Evolutionary conservation across 2,329 filamentous ascomycete species (phyloP), one percentile per base, ranked within the genome.

Genomic region (Calonectria leucothoes): DNA sequence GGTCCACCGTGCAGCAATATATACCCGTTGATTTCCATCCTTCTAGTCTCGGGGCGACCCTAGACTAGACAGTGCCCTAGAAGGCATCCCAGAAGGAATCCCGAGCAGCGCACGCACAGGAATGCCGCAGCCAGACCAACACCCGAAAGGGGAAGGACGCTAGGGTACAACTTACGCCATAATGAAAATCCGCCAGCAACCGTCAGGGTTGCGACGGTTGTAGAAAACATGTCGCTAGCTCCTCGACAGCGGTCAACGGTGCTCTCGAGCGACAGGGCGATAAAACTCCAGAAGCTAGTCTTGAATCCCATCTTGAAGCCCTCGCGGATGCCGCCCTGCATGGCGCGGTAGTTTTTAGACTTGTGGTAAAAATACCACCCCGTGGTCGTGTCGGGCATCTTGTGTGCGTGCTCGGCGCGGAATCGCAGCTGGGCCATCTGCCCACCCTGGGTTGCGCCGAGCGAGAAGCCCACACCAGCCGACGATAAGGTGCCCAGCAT

Each of bases 311-410:
- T 94, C 77, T 90, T 92, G 64, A 95, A 79, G 0, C 95, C 97
- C 81, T 98, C 95, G 66, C 91, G 91, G 23, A 97, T 87, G 0
- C 94, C 96, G 7, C 94, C 94, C 27, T 94, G 89, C 80, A 94
- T 93, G 66, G 94, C 90, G 80, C 95, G 92, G 86, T 99, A 98
- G 85, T 98, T 98, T 85, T 98, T 98, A 82, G 92, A 95, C 86
- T 98, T 98, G 88, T 98, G 96, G 85, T 99, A 99, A n/a, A 98
- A 91, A 83, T 96, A 99, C 97, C 97, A 99, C 23, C 95, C 96
- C 2, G 93, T 91, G 31, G 94, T 93, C 1, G 93, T 93, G 4
- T 91, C 92, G 25, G 97, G 97, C 75, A 98, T 92, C 77, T 96
- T 94, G 88, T 99, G 97, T 1, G 97, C 95, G 82, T 99, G 98